Base-by-base conservation (phyloP, 140 eudicot genomes). In the Ambrosia hybrid region DNA sequence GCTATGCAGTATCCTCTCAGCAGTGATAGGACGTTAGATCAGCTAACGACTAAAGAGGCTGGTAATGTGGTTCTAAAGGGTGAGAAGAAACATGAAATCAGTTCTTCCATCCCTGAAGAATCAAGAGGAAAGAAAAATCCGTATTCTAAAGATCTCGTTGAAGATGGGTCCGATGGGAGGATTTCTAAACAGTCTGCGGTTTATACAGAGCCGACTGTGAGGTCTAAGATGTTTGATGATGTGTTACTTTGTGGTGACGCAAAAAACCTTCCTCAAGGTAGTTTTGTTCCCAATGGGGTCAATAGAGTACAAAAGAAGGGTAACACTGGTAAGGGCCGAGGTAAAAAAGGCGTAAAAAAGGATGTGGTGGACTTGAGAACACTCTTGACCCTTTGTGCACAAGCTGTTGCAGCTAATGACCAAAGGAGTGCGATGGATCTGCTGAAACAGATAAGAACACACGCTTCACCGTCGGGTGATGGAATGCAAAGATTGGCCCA, bases 401-500 rank as follows among this genome's bases (percentile, higher is more conserved):
- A 92, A 82, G 90, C 98, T 8, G 87, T 89, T 59, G 90, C 96
- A 7, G 78, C 87, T 5, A 85, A 80, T 67, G 95, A 92, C 48
- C 88, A 74, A 70, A 73, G 89, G 58, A 78, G 77, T 55, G 92
- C 96, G 6, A 63, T 63, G 4, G 98, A 92, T 69, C 71, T 92
- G 5, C 77, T 92, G 49, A 89, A 79, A 72, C 96, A 87, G 81
- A 89, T 92, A 15, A 66, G 89, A 57, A 83, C 85, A 60, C 90
- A 89, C 49, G 80, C 98, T 3, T 81, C 95, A 55, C 86, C 88
- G 0, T 65, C 78, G 0, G 98, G 98, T 13, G 96, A 92, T 15
- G 98, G 96, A 4, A 89, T 80, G 89, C 96, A 92, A 76, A 83
- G 98, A 65, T 75, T 92, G 51, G 98, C 98, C 6, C 86, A 89